Conservation (phyloP, 1,139 yeast species). For the Yamadazyma diospyri region DNA sequence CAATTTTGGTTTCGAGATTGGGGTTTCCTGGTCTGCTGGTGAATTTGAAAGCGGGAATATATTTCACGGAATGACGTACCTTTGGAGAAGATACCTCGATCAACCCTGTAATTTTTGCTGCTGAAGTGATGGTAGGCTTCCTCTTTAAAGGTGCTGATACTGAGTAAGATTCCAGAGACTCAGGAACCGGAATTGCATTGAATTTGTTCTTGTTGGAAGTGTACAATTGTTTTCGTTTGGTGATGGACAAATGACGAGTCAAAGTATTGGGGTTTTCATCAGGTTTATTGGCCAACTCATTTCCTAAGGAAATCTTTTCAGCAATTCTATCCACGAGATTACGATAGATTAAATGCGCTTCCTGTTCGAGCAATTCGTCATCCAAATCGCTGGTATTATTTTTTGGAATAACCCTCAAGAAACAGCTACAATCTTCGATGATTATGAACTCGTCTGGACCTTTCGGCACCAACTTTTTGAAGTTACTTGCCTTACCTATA, state of each 20-base stretch:
- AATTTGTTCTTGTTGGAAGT: background rate
- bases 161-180: background rate
- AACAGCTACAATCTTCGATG: slow-evolving; percentile 33
- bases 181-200: too few relatives aligned
- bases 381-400: slow-evolving; percentile 12
- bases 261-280: slow-evolving; percentile 3
- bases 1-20: slow-evolving; percentile 19
- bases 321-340: slow-evolving; percentile 27
- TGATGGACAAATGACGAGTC: slow-evolving; percentile 13
- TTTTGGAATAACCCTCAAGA: slow-evolving; percentile 25
- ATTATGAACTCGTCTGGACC: slow-evolving; percentile 36
- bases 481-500: slow-evolving; percentile 41
- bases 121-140: slow-evolving; percentile 34
- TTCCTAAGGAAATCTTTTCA: slow-evolving; percentile 28
- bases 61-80: slow-evolving; percentile 24
- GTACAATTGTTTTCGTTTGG: slow-evolving; percentile 19
- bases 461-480: slow-evolving; percentile 10
- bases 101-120: slow-evolving; percentile 32
- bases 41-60: slow-evolving; percentile 28
- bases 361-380: slow-evolving; percentile 13
- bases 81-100: slow-evolving; percentile 36
- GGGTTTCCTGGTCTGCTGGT: slow-evolving; percentile 14
- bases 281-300: slow-evolving; percentile 14
- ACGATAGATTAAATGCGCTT: slow-evolving; percentile 27
- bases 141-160: slow-evolving; percentile 25